Percentiles rank a stretch among this genome's conserved stretches.
phyloP scores from a whole-genome alignment of 768 basidiomycete species.

The Tulasnella sp. region DNA sequence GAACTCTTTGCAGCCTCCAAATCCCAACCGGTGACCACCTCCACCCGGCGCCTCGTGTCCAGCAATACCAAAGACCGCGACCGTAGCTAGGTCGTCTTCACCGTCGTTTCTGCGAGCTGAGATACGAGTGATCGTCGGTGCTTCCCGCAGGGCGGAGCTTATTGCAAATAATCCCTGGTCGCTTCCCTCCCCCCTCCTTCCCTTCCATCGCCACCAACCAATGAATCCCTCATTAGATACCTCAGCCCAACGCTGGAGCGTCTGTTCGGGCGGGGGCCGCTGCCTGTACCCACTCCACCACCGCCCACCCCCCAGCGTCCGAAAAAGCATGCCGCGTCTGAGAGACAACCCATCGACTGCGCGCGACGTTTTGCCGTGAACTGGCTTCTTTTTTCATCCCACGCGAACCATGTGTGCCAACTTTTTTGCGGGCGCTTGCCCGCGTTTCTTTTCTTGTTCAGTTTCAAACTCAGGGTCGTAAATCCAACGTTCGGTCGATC shows the following conservation, averaged over 20 bases:
- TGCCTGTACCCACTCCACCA: not conserved
- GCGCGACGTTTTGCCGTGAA: not conserved
- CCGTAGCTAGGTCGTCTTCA: not conserved
- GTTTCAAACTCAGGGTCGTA: not conserved
- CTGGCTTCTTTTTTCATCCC: not conserved
- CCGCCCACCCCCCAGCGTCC: too few relatives aligned
- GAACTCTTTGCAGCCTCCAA: not conserved
- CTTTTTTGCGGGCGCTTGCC: conserved; percentile 6
- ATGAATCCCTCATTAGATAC: not conserved
- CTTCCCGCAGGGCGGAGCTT: not conserved
- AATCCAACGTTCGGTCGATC: not conserved
- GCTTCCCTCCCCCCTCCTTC: not conserved
- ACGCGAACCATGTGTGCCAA: not conserved
- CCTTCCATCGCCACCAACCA: not conserved
- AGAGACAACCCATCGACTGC: not conserved
- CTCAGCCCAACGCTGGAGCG: not conserved
- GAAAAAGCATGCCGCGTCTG: conserved; percentile 2
- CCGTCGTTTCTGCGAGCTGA: not conserved
- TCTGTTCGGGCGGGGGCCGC: not conserved
- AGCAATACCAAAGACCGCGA: not conserved
- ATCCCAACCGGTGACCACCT: not conserved
- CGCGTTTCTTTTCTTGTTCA: not conserved
- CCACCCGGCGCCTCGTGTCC: not conserved
- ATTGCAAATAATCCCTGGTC: not conserved
- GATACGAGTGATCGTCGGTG: not conserved